Conservation (phyloP, 345 rosid genomes). For the Heritiera fomes region DNA sequence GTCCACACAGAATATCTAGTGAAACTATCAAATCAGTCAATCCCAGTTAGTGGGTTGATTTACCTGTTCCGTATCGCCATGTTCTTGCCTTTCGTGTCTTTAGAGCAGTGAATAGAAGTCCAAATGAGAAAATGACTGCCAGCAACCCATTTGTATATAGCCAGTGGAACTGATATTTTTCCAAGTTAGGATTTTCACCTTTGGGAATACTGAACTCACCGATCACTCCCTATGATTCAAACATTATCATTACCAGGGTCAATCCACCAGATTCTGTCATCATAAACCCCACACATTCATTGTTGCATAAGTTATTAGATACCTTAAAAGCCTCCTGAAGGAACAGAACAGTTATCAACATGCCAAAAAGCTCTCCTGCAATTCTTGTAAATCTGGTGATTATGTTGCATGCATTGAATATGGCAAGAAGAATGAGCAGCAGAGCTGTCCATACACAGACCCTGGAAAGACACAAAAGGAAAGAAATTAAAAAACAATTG, state of each 20-base stretch:
- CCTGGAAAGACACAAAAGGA: conserved; percentile 32
- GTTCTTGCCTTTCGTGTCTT: conserved; percentile 69
- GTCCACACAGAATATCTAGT: background rate
- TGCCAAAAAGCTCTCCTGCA: conserved; percentile 76
- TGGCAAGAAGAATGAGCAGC: conserved; percentile 60
- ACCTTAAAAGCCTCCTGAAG: conserved; percentile 82
- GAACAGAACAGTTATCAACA: conserved; percentile 73
- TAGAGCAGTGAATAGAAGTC: conserved; percentile 51
- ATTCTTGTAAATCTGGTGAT: conserved; percentile 67
- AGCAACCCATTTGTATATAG: conserved; percentile 69
- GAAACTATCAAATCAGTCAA: background rate
- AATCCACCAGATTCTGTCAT: background rate
- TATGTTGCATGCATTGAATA: conserved; percentile 60
- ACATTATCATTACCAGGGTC: background rate
- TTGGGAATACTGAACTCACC: conserved; percentile 54
- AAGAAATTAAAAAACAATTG: background rate
- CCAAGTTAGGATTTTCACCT: conserved; percentile 37
- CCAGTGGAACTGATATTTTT: conserved; percentile 51
- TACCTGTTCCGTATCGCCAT: conserved; percentile 62
- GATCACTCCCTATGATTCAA: conserved; percentile 53
- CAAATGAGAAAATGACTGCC: conserved; percentile 60
- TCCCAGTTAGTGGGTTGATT: background rate
- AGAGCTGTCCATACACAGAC: conserved; percentile 77
- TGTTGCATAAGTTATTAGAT: background rate
- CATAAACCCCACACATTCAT: background rate